Conservation (phyloP, 1,284 basidiomycete species). For the Volvariella volvacea region DNA sequence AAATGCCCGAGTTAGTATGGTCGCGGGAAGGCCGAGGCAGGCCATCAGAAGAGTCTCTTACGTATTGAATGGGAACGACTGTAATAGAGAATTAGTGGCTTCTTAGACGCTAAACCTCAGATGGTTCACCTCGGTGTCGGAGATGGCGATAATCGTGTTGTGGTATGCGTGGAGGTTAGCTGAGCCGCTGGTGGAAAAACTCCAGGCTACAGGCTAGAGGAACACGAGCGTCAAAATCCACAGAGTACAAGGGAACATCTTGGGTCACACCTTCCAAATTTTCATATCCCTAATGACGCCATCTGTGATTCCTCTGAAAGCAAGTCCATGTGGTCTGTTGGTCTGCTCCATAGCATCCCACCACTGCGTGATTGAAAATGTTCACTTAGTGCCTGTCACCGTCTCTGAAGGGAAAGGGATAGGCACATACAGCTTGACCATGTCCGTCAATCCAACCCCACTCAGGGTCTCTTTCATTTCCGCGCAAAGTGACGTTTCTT, state of each 20-base stretch:
- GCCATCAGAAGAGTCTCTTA: constrained; percentile 26
- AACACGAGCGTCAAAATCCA: neutral
- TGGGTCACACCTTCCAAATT: constrained; percentile 43
- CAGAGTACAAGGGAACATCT: too few relatives aligned
- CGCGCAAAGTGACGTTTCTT: constrained; percentile 50
- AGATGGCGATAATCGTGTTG: constrained; percentile 47
- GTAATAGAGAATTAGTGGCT: neutral
- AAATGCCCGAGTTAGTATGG: too few relatives aligned
- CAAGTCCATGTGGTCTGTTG: constrained; percentile 49
- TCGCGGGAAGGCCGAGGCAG: neutral
- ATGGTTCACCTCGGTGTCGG: constrained; percentile 29
- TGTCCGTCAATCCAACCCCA: constrained; percentile 60
- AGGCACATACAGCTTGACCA: constrained; percentile 42
- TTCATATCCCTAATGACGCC: constrained; percentile 55
- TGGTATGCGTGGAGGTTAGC: constrained; percentile 45
- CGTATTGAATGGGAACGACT: constrained; percentile 63
- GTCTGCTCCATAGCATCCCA: constrained; percentile 50
- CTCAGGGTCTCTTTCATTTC: constrained; percentile 41
- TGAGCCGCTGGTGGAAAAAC: constrained; percentile 45
- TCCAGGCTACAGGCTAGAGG: constrained; percentile 49
- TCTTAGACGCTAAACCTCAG: too few relatives aligned
- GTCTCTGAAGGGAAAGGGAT: neutral
- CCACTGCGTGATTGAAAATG: constrained; percentile 35
- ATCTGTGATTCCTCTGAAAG: constrained; percentile 44
- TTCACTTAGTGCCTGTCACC: too few relatives aligned